These are phyloP conservation scores for Spiraea crenata DNA, from an alignment of 331 rosid genomes.

Conservation along the genomic window DNA sequence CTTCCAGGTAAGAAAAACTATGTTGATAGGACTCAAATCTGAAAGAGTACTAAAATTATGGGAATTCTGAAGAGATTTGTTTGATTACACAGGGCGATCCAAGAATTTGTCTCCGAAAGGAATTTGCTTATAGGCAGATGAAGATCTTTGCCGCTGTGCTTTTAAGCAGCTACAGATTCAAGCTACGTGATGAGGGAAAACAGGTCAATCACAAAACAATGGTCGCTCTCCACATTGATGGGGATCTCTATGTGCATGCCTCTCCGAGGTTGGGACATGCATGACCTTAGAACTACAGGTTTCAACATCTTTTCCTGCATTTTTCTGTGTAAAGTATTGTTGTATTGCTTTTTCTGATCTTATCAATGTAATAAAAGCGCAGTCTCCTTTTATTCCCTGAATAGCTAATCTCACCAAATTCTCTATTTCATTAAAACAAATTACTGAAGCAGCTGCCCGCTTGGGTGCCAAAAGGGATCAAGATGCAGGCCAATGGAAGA, in stretches of 20 bases:
- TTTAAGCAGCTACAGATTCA: slow-evolving; percentile 14
- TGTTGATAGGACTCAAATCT: neutral
- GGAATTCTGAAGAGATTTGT: neutral
- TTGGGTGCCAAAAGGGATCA: slow-evolving; percentile 77
- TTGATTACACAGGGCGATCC: slow-evolving; percentile 11
- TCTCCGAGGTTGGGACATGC: neutral
- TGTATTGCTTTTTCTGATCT: neutral
- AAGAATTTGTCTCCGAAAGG: slow-evolving; percentile 22
- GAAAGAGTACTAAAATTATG: neutral
- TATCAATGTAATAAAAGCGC: no score
- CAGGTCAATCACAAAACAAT: slow-evolving; percentile 1
- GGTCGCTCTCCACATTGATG: slow-evolving; percentile 9
- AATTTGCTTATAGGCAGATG: slow-evolving; percentile 13
- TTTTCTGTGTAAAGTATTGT: neutral
- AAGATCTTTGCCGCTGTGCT: slow-evolving; percentile 14
- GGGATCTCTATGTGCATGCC: slow-evolving; percentile 1
- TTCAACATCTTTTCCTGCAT: no score
- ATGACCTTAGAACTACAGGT: neutral
- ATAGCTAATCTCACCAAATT: no score
- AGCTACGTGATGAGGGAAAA: slow-evolving; percentile 7
- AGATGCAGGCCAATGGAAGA: slow-evolving; percentile 82
- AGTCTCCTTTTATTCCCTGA: no score
- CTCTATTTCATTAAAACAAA: no score
- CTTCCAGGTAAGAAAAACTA: slow-evolving; percentile 13
- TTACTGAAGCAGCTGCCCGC: neutral